Percentiles rank a stretch among this genome's conserved stretches.
Evolutionary conservation across 768 basidiomycete genomes (phyloP).

Genomic region (Mycena metata): DNA sequence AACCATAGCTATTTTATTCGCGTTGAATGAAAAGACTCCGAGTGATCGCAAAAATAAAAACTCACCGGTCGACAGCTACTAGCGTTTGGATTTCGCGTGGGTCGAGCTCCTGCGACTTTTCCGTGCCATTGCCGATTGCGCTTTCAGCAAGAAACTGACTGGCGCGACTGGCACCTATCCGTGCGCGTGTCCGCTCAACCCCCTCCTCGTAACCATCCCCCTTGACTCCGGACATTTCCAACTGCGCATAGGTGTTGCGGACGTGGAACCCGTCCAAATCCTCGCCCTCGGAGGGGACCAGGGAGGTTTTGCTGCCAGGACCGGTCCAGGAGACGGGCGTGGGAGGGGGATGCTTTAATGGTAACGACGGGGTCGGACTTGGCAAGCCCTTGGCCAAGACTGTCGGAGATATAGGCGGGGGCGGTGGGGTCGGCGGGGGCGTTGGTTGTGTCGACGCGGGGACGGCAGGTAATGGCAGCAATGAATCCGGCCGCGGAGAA

Average conservation of each 20-base stretch:
- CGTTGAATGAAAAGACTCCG: slow-evolving; percentile 2
- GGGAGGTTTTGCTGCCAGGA: slow-evolving; percentile 68
- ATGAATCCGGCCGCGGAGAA: slow-evolving; percentile 33
- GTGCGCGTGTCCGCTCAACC: slow-evolving; percentile 90
- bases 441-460: slow-evolving; percentile 19
- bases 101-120: slow-evolving; percentile 76
- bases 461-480: slow-evolving; percentile 25
- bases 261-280: slow-evolving; percentile 88
- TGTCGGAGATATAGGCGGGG: slow-evolving; percentile 27
- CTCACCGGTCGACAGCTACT: slow-evolving; percentile 89
- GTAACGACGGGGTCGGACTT: slow-evolving; percentile 47
- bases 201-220: slow-evolving; percentile 97
- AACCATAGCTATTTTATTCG: slow-evolving; percentile 80
- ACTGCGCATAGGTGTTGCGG: slow-evolving; percentile 87
- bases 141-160: slow-evolving; percentile 72
- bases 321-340: slow-evolving; percentile 41
- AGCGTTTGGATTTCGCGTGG: slow-evolving; percentile 82
- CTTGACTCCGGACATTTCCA: slow-evolving; percentile 92
- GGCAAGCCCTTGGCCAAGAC: slow-evolving; percentile 34
- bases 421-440: slow-evolving; percentile 38
- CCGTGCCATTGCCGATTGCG: slow-evolving; percentile 67
- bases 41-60: slow-evolving; percentile 18
- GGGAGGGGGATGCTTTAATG: slow-evolving; percentile 50
- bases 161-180: slow-evolving; percentile 65
- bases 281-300: slow-evolving; percentile 82